Base-by-base conservation (phyloP, 139 green algal genomes). In the Pleodorina starrii region DNA sequence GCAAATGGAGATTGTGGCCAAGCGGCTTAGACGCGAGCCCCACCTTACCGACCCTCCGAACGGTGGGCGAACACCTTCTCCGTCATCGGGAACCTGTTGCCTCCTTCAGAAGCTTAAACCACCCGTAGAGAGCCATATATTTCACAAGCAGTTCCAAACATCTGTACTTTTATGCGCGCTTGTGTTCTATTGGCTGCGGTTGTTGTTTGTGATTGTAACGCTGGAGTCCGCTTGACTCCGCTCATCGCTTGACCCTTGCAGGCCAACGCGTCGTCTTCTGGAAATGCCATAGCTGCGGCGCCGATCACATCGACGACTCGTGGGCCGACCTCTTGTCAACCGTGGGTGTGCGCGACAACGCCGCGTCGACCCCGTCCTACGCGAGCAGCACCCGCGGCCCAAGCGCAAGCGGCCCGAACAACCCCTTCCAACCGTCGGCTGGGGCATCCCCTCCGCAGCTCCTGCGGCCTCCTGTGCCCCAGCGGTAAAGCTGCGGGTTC, bases 181-280 rank as follows among this genome's bases (percentile, higher is more conserved):
- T 66, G 9, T 12, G 54, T 25, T 32, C 6, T 25, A 32, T 4
- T 66, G 2, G 54, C 7, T 25, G 54, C 54, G 25, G 54, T 66
- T 32, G 21, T 66, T 66, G 54, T 12, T 66, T 66, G 54, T 5
- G 7, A 66, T 12, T 66, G 54, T 66, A 66, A 66, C 54, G 54
- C 54, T 66, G 54, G 9, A 25, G 25, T 66, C 9, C 29, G 54
- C 29, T 66, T 66, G n/a, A n/a, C n/a, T n/a, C n/a, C n/a, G n/a
- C n/a, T n/a, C n/a, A n/a, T n/a, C n/a, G n/a, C n/a, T n/a, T n/a
- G n/a, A n/a, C n/a, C 35, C 42, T 23, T 32, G 57, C 80, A 86
- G 80, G 81, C 9, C 81, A 87, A 14, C 81, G 81, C 1, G 25
- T 77, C 17, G 81, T 87, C 54, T 87, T 78, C 60, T 87, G 81